These are phyloP conservation scores for Talaromyces funiculosus DNA, from an alignment of 2,329 filamentous ascomycete genomes.

Conservation along the genomic window DNA sequence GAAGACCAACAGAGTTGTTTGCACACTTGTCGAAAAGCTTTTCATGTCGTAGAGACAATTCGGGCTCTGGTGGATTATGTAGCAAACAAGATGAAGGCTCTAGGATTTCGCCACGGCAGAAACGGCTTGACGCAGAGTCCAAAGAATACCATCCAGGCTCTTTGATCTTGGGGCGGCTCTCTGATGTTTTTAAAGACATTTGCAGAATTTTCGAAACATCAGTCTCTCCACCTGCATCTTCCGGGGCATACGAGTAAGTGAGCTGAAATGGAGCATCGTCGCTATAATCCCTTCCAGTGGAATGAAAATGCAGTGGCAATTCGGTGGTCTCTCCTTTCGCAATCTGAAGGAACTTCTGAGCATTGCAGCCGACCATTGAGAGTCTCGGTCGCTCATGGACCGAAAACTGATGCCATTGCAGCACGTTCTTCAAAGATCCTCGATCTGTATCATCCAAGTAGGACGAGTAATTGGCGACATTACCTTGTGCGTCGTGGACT, in stretches of 20 bases:
- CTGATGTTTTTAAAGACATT: constrained; percentile 51
- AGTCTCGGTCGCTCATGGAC: constrained; percentile 82
- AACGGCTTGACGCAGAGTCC: constrained; percentile 69
- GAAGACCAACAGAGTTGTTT: constrained; percentile 83
- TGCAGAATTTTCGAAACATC: constrained; percentile 54
- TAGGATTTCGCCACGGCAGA: constrained; percentile 79
- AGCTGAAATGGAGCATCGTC: constrained; percentile 65
- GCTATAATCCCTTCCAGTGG: constrained; percentile 52
- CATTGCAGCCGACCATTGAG: constrained; percentile 67
- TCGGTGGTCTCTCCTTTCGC: constrained; percentile 64
- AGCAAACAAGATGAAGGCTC: constrained; percentile 93
- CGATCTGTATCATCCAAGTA: constrained; percentile 62
- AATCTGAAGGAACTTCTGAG: constrained; percentile 74
- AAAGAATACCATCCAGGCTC: constrained; percentile 83
- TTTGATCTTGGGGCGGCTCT: constrained; percentile 62
- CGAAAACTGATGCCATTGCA: constrained; percentile 69
- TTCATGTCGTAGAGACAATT: constrained; percentile 65
- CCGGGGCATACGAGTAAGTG: constrained; percentile 74
- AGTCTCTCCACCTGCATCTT: constrained; percentile 63
- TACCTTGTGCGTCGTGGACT: constrained; percentile 85
- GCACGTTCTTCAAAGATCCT: constrained; percentile 52
- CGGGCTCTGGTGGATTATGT: constrained; percentile 83
- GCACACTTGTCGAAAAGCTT: constrained; percentile 93
- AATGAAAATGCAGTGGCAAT: constrained; percentile 66
- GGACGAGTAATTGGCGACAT: constrained; percentile 65